phyloP scores from a whole-genome alignment of 1,139 yeast genomes.

The Kodamaea anthophila region DNA sequence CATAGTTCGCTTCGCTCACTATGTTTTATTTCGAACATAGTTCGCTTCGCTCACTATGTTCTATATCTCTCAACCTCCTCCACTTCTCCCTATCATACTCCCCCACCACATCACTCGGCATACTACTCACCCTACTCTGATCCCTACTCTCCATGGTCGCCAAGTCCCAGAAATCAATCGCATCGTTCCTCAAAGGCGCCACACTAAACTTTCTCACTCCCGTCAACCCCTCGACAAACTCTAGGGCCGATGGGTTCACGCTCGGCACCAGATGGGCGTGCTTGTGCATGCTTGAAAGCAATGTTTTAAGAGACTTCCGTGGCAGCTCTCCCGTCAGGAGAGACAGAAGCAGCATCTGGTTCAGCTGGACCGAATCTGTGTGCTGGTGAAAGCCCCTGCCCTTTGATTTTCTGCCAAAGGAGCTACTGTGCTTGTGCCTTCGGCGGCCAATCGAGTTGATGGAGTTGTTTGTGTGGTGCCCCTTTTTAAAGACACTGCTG shows the following conservation, averaged over 20 bases:
- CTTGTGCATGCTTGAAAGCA: slow-evolving; percentile 13
- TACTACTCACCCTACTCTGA: slow-evolving; percentile 40
- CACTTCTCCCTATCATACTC: slow-evolving; percentile 63
- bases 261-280: slow-evolving; percentile 13
- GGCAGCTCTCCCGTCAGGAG: slow-evolving; percentile 23
- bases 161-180: slow-evolving; percentile 30
- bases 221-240: slow-evolving; percentile 3
- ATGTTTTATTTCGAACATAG: neutral
- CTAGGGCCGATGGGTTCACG: slow-evolving; percentile 2
- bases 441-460: neutral
- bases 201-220: slow-evolving; percentile 4
- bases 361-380: slow-evolving; percentile 24
- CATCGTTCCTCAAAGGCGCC: slow-evolving; percentile 10
- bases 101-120: slow-evolving; percentile 57
- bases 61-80: slow-evolving; percentile 19
- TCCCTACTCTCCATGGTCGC: slow-evolving; percentile 29
- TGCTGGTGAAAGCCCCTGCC: slow-evolving; percentile 15
- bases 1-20: neutral
- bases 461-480: neutral
- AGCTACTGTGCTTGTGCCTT: neutral
- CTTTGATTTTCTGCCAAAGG: neutral
- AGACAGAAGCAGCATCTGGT: slow-evolving; percentile 25
- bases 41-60: neutral
- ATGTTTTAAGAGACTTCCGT: slow-evolving; percentile 22
- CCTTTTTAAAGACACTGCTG: slow-evolving; percentile 16